Percentiles rank a stretch among this genome's conserved stretches.
phyloP scores from a whole-genome alignment of 306 rosid genomes.

The Rosa multiflora region DNA sequence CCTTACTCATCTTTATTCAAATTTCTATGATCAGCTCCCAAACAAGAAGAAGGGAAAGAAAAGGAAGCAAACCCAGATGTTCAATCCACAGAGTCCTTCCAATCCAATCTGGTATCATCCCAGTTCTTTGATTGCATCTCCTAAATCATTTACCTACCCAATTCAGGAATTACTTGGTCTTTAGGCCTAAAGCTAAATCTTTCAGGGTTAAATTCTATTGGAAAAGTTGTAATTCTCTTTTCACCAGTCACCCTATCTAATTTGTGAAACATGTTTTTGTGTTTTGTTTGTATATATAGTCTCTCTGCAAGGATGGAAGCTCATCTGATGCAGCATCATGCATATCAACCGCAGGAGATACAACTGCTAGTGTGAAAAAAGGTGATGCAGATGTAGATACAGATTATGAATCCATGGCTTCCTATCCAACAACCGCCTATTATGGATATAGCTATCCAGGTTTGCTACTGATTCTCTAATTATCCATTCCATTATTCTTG shows the following conservation, averaged over 20 bases:
- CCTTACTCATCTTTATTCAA: background rate
- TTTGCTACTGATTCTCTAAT: conserved; percentile 34
- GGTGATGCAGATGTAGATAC: conserved; percentile 43
- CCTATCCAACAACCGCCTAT: conserved; percentile 41
- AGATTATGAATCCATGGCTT: conserved; percentile 35
- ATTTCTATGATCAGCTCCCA: conserved; percentile 17
- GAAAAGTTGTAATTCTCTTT: background rate
- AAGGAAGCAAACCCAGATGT: conserved; percentile 14
- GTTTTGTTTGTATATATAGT: conserved; percentile 35
- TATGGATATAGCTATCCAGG: conserved; percentile 80
- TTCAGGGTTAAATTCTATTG: background rate
- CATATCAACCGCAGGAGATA: conserved; percentile 55
- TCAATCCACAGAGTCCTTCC: conserved; percentile 9
- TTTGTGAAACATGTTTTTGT: conserved; percentile 11
- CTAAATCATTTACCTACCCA: background rate
- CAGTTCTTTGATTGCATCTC: background rate
- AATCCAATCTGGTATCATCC: conserved; percentile 18
- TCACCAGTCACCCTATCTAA: background rate
- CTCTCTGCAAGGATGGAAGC: conserved; percentile 49
- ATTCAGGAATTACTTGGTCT: background rate
- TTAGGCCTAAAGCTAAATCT: conserved; percentile 5
- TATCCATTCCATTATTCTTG: conserved; percentile 9
- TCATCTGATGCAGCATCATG: conserved; percentile 70
- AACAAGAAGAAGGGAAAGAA: conserved; percentile 10
- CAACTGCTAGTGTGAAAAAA: conserved; percentile 45